Conservation (phyloP, 1,284 basidiomycete species). For the Athelia psychrophila region DNA sequence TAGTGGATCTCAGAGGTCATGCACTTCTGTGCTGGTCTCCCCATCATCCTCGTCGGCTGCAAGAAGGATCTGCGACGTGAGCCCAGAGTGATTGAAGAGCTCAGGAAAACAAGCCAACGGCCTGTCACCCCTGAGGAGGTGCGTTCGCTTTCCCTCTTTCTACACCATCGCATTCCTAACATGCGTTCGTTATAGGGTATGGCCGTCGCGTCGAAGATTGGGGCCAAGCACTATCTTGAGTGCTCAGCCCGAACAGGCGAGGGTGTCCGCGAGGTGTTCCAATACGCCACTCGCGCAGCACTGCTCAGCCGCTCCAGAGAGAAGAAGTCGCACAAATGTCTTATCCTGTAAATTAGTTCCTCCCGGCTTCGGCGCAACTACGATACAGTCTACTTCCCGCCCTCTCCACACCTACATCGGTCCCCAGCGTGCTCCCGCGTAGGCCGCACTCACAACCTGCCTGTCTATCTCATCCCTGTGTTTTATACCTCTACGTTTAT, state of each 20-base stretch:
- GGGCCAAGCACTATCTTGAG: constrained; percentile 86
- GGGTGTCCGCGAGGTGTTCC: constrained; percentile 91
- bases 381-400: no score
- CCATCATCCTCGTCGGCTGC: constrained; percentile 90
- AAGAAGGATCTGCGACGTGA: constrained; percentile 89
- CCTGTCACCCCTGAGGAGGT: constrained; percentile 79
- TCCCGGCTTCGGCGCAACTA: no score
- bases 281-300: constrained; percentile 83
- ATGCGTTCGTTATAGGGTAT: constrained; percentile 53
- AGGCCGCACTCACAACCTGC: no score
- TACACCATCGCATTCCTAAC: constrained; percentile 1
- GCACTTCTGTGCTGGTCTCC: constrained; percentile 87
- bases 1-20: constrained; percentile 94
- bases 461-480: no score
- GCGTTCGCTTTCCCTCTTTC: constrained; percentile 18
- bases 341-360: no score
- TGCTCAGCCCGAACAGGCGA: constrained; percentile 89
- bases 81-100: constrained; percentile 75
- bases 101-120: constrained; percentile 78
- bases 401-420: no score
- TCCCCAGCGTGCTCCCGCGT: no score
- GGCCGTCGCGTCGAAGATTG: constrained; percentile 87
- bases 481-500: no score
- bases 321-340: constrained; percentile 25
- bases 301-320: constrained; percentile 50